Evolutionary conservation across 2,329 filamentous ascomycete genomes (phyloP).

Genomic region (Exophiala viscosa): DNA sequence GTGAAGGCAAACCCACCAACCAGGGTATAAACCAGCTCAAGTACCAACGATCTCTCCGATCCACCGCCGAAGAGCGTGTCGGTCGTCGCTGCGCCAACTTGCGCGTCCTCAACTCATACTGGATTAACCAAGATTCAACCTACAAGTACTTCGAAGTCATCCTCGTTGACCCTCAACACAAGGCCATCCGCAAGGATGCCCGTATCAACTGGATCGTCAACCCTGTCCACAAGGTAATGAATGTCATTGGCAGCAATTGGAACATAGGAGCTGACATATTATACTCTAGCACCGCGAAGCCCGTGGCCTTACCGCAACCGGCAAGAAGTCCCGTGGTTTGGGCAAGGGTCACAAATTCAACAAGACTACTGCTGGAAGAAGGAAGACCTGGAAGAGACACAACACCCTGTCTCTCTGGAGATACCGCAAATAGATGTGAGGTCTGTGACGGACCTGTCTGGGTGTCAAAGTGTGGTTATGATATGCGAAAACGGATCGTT

Average conservation of each 20-base stretch:
- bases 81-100: constrained; percentile 98
- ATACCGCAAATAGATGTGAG: constrained; percentile 64
- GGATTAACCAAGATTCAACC: constrained; percentile 99
- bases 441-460: neutral
- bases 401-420: constrained; percentile 99
- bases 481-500: no score
- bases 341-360: constrained; percentile 99
- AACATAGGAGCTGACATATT: constrained; percentile 6
- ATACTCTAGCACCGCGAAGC: constrained; percentile 77
- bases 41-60: constrained; percentile 98
- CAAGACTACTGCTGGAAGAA: constrained; percentile 94
- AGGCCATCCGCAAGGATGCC: constrained; percentile 97
- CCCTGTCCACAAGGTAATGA: constrained; percentile 83
- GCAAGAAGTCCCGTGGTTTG: constrained; percentile 99
- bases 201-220: constrained; percentile 99
- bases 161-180: constrained; percentile 99
- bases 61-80: constrained; percentile 99
- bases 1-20: constrained; percentile 98
- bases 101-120: constrained; percentile 99
- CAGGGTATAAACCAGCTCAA: constrained; percentile 99
- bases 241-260: neutral
- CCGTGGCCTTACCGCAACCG: constrained; percentile 94
- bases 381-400: constrained; percentile 99
- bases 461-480: neutral
- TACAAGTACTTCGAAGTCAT: constrained; percentile 99